Conservation (phyloP, 805 yeast species). For the Candida cerambycidarum region DNA sequence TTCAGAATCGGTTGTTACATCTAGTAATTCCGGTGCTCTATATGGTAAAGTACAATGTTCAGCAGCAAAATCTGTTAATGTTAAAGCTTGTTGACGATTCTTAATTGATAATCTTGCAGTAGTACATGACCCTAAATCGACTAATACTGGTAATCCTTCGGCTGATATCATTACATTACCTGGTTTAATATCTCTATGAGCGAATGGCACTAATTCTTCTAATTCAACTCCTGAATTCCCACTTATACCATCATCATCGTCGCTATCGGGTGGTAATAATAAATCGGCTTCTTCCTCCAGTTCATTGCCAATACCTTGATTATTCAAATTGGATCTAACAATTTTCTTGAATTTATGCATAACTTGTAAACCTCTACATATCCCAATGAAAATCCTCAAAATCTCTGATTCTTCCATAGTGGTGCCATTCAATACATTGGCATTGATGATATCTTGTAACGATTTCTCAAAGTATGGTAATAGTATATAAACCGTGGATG, state of each 20-base stretch:
- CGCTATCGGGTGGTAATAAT: conserved; percentile 20
- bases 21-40: conserved; percentile 87
- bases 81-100: conserved; percentile 68
- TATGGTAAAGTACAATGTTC: conserved; percentile 86
- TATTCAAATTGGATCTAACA: background rate
- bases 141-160: conserved; percentile 73
- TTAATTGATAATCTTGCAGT: conserved; percentile 56
- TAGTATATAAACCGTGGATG: conserved; percentile 72
- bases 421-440: conserved; percentile 54
- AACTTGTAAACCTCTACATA: conserved; percentile 70
- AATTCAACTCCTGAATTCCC: conserved; percentile 39
- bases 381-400: conserved; percentile 59
- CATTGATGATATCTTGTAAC: conserved; percentile 76
- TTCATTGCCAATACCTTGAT: conserved; percentile 9
- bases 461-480: conserved; percentile 75
- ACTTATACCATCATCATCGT: conserved; percentile 24
- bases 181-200: conserved; percentile 87
- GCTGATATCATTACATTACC: conserved; percentile 81
- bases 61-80: conserved; percentile 76
- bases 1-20: conserved; percentile 63
- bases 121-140: conserved; percentile 81
- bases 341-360: conserved; percentile 63
- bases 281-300: conserved; percentile 29
- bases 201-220: conserved; percentile 60
- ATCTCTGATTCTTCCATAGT: conserved; percentile 64